Evolutionary conservation across 2,329 filamentous ascomycete species (phyloP), one percentile per base, ranked within the genome.

Genomic region (Anisogramma anomala): DNA sequence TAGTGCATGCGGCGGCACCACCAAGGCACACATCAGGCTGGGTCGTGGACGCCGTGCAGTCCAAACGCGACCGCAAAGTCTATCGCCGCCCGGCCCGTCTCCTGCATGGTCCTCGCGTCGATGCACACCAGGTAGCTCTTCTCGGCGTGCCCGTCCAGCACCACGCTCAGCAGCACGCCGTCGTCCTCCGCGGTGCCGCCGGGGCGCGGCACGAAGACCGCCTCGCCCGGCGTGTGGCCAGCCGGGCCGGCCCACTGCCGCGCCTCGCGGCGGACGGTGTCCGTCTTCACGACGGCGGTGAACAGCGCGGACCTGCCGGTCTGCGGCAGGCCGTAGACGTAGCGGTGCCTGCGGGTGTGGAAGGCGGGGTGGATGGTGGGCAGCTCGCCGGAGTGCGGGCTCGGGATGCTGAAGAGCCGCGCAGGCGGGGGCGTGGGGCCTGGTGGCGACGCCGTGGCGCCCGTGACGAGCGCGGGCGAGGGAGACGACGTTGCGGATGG

Each of bases 171-270:
- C 57, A 72, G 61, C 2, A 51, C 50, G 1, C 58, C 62, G 10
- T 62, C 57, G 9, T 54, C 55, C 6, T 57, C 54, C 6, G 51
- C 48, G 3, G 48, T 50, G 0, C 63, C 56, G 5, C 52, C 59
- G 0, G 72, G 72, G 23, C 68, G 59, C 1, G 69, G 61, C 1
- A 86, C 65, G 47, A 84, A 85, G 23, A 85, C 75, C 0, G 79
- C 66, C 56, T 85, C 82, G 2, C 80, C 74, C 0, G 82, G 81
- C 0, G 77, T 79, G 50, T 84, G 78, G 0, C 71, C 77, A 1
- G 61, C 55, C 0, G 65, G 63, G 0, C 65, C 65, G 9, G 70
- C 65, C 81, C 81, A 85, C 45, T 71, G 63, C 3, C 70, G 46
- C 0, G 65, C 63, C 20, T 66, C 63, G 9, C 69, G 61, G 0